phyloP scores from a whole-genome alignment of 192 early-diverging fungal genomes.

The Coemansia sp. region DNA sequence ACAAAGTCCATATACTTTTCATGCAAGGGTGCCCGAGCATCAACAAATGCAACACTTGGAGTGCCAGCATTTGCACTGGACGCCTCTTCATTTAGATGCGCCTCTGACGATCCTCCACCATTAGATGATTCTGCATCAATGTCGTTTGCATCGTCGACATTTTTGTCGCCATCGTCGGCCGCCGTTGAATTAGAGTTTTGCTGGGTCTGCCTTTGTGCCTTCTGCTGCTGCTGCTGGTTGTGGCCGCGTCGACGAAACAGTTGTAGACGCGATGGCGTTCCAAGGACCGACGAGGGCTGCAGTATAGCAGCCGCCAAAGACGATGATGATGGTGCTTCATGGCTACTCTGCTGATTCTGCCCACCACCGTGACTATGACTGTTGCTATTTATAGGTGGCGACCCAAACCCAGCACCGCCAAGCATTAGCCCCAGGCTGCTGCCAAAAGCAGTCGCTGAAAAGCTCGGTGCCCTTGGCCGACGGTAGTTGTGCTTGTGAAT shows the following conservation, averaged over 20 bases:
- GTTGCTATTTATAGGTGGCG: no score
- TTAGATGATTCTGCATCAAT: no score
- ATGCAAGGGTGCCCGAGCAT: constrained; percentile 1
- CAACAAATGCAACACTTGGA: neutral
- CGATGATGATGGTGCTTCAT: neutral
- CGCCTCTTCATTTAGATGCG: no score
- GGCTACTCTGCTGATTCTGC: neutral
- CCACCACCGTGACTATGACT: no score
- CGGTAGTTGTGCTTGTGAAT: constrained; percentile 17
- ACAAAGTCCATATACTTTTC: constrained; percentile 24
- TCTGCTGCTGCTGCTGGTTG: neutral
- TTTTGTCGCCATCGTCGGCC: no score
- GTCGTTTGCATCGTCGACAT: no score
- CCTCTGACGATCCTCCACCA: no score
- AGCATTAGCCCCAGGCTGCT: constrained; percentile 41
- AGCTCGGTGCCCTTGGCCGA: constrained; percentile 14
- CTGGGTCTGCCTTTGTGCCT: neutral
- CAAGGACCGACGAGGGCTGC: constrained; percentile 10
- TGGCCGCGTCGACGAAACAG: constrained; percentile 30
- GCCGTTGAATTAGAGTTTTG: no score
- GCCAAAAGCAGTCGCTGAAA: constrained; percentile 11
- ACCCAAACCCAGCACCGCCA: no score
- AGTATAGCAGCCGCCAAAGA: constrained; percentile 1
- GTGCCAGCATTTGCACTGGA: constrained; percentile 2
- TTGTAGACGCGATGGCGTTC: constrained; percentile 18